A percentile compares a stretch with the other conserved stretches of the same genome.
These are phyloP conservation scores for Cetradonia linearis DNA, from an alignment of 495 filamentous ascomycete species.

Conservation along the genomic window DNA sequence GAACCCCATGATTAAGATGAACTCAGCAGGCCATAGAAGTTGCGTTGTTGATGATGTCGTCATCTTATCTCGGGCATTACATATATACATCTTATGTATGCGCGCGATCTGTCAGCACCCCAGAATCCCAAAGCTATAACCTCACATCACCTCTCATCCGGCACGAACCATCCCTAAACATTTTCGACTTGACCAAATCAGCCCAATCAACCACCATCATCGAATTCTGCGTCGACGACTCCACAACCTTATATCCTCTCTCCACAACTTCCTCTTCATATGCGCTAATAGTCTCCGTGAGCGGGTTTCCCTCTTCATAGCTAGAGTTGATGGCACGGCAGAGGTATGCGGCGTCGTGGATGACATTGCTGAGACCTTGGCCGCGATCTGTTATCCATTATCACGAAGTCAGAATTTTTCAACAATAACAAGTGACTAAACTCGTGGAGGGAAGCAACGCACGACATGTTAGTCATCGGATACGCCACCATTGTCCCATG, in stretches of 20 bases:
- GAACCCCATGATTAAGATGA: too few species aligned
- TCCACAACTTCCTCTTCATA: neutral
- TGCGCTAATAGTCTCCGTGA: slow-evolving; percentile 6
- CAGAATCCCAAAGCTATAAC: too few species aligned
- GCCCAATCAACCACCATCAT: neutral
- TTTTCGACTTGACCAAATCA: neutral
- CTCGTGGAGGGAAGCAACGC: slow-evolving; percentile 3
- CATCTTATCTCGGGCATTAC: too few species aligned
- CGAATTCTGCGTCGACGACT: neutral
- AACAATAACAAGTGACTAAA: neutral
- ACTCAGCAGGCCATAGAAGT: too few species aligned
- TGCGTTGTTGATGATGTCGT: too few species aligned
- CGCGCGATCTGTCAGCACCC: too few species aligned
- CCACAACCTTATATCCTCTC: neutral
- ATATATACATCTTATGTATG: too few species aligned
- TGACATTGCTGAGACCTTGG: slow-evolving; percentile 42
- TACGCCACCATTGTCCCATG: slow-evolving; percentile 41
- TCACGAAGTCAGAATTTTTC: neutral
- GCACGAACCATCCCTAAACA: neutral
- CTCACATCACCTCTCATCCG: neutral
- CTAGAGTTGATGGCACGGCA: slow-evolving; percentile 31
- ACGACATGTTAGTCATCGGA: slow-evolving; percentile 38
- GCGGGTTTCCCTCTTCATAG: slow-evolving; percentile 16
- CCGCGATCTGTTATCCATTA: slow-evolving; percentile 35
- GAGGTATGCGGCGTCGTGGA: slow-evolving; percentile 37